Base-by-base conservation (phyloP, 2,329 filamentous ascomycete genomes). In the Ophiostoma populinum region DNA sequence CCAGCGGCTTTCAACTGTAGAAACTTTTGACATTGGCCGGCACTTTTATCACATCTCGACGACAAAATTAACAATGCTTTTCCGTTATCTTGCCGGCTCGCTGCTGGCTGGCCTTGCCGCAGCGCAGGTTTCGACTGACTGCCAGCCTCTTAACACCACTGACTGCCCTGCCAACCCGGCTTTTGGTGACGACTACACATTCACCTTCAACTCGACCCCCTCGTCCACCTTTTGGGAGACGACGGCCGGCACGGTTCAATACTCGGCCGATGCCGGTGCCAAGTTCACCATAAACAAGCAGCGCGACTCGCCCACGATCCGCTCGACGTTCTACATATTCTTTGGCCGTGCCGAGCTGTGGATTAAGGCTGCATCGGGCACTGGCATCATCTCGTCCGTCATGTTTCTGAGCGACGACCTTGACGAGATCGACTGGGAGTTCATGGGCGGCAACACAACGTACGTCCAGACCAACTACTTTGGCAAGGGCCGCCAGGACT, bases 341-440 rank as follows among this genome's bases (percentile, higher is more conserved):
- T 87, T 79, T 45, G 83, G 83, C 36, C 71, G 75, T 40, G 74
- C 82, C 37, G 81, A 90, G 55, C 66, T 87, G 39, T 64, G 70
- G 45, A 69, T 92, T 61, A 81, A 82, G 58, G 79, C 80, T 4
- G 75, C 85, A 1, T 58, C 62, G 1, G 85, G 85, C 13, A 59
- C 58, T 7, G 85, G 85, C 34, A 75, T 93, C 42, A 70, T 93
- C 46, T 83, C 75, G 48, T 74, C 80, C 42, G 75, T 92, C 49
- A 86, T 92, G 51, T 66, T 87, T 54, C 65, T 90, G 44, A 87
- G 79, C 34, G 78, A 90, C 46, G 76, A 85, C 46, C 65, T 87
- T 11, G 85, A 92, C 51, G 82, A 92, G 56, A 75, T 92, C 26
- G 85, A 93, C 50, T 87, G 81, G 70, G 81, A 90, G 51, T 80